These are phyloP conservation scores for Pseudogymnoascus sp. DNA, from an alignment of 2,329 filamentous ascomycete species.

Conservation along the genomic window DNA sequence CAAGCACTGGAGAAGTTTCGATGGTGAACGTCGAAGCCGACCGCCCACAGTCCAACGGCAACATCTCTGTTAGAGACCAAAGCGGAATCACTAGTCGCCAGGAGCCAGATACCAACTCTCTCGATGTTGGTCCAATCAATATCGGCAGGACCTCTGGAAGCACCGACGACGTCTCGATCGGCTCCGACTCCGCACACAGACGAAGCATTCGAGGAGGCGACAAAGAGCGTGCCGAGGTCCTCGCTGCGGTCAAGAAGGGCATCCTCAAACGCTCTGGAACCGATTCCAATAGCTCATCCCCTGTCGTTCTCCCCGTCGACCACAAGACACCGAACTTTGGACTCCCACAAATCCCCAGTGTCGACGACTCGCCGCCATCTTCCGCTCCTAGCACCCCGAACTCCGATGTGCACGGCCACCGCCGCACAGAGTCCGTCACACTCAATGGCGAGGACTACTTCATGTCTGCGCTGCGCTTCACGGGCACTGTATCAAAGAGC, in stretches of 20 bases:
- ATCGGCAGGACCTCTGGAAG: constrained; percentile 31
- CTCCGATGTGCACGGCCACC: constrained; percentile 64
- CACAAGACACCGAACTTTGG: constrained; percentile 45
- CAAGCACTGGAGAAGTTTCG: constrained; percentile 76
- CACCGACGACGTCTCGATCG: constrained; percentile 22
- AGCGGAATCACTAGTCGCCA: constrained; percentile 76
- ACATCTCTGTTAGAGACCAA: constrained; percentile 59
- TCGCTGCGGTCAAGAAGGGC: constrained; percentile 88
- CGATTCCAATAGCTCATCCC: constrained; percentile 61
- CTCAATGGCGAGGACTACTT: constrained; percentile 83
- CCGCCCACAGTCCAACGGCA: constrained; percentile 70
- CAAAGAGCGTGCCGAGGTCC: constrained; percentile 79
- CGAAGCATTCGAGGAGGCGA: constrained; percentile 91
- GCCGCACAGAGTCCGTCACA: constrained; percentile 61
- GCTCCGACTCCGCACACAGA: constrained; percentile 41
- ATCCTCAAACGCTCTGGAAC: constrained; percentile 73
- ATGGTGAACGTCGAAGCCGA: constrained; percentile 96
- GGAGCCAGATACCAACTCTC: constrained; percentile 72
- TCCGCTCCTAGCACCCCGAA: constrained; percentile 83
- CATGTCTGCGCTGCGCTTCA: constrained; percentile 65
- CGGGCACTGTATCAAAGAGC: constrained; percentile 65
- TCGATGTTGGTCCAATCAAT: constrained; percentile 51
- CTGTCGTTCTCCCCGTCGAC: constrained; percentile 57
- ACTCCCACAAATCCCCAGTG: constrained; percentile 53
- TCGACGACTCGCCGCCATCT: constrained; percentile 72